Conservation (phyloP, 169 alveolate genomes). For the Plasmodium sp. region DNA sequence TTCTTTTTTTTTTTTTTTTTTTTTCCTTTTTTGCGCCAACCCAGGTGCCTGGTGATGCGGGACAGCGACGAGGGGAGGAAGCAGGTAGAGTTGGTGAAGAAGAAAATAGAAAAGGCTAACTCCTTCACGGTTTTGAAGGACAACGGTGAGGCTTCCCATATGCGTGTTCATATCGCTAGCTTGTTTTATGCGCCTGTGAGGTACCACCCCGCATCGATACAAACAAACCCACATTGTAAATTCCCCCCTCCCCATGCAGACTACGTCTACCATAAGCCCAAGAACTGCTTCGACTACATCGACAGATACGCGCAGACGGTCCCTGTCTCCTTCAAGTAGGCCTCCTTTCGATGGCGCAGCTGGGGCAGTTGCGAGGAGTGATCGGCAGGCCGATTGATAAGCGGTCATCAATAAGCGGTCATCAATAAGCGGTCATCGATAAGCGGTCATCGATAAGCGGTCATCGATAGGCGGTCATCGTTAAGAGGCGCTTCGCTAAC, state of each 20-base stretch:
- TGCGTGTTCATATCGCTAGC: background rate
- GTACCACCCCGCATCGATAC: background rate
- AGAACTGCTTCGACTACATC: slow-evolving; percentile 55
- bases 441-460: background rate
- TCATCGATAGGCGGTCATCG: too few relatives aligned
- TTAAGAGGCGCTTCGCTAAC: too few relatives aligned
- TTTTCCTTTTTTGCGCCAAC: background rate
- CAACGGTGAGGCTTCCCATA: slow-evolving; percentile 11
- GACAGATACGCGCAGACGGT: slow-evolving; percentile 61
- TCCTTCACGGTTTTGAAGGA: slow-evolving; percentile 32
- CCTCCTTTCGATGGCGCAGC: background rate
- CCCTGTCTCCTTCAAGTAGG: slow-evolving; percentile 52
- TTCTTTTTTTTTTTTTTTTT: background rate
- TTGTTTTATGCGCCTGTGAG: background rate
- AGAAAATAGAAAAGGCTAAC: slow-evolving; percentile 59
- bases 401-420: background rate
- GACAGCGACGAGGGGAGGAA: slow-evolving; percentile 67
- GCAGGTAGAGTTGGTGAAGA: slow-evolving; percentile 46
- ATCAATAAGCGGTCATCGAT: too few relatives aligned
- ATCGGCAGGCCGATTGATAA: background rate
- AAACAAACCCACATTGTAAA: background rate
- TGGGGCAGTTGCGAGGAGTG: background rate
- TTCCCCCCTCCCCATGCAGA: background rate
- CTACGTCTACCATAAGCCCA: slow-evolving; percentile 39
- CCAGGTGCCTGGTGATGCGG: slow-evolving; percentile 19